Evolutionary conservation across 1,139 yeast genomes (phyloP).

Genomic region (Blastobotrys proliferans): DNA sequence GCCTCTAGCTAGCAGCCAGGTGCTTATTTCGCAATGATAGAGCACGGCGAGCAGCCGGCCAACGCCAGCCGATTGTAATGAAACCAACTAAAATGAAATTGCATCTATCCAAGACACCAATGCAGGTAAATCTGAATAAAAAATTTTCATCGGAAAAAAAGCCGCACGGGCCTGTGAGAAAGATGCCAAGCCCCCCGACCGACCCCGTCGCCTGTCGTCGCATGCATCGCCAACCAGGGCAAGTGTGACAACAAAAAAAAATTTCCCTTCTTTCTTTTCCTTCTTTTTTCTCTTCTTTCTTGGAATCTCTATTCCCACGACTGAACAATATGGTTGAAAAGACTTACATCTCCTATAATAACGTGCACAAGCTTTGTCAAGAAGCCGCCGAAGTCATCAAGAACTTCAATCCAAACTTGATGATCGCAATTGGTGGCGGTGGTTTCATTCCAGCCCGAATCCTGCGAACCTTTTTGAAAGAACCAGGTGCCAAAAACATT

Average conservation of each 20-base stretch:
- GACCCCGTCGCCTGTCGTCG: too few species aligned
- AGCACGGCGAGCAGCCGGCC: too few species aligned
- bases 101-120: too few species aligned
- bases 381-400: conserved; percentile 70
- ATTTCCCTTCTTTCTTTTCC: not conserved
- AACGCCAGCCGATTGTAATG: too few species aligned
- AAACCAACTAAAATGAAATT: too few species aligned
- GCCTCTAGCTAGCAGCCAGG: too few species aligned
- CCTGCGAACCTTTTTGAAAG: conserved; percentile 82
- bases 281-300: not conserved
- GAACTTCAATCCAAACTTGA: conserved; percentile 73
- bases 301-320: not conserved
- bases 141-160: too few species aligned
- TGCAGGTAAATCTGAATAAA: too few species aligned
- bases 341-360: conserved; percentile 84
- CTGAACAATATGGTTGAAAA: conserved; percentile 37
- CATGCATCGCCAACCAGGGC: too few species aligned
- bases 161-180: too few species aligned
- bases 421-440: conserved; percentile 89
- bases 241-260: not conserved
- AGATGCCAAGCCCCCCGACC: too few species aligned
- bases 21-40: too few species aligned
- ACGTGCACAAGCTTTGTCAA: conserved; percentile 90
- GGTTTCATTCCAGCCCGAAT: conserved; percentile 97
- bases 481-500: conserved; percentile 80